Conservation (phyloP, 805 yeast species). For the Saturnispora sekii region DNA sequence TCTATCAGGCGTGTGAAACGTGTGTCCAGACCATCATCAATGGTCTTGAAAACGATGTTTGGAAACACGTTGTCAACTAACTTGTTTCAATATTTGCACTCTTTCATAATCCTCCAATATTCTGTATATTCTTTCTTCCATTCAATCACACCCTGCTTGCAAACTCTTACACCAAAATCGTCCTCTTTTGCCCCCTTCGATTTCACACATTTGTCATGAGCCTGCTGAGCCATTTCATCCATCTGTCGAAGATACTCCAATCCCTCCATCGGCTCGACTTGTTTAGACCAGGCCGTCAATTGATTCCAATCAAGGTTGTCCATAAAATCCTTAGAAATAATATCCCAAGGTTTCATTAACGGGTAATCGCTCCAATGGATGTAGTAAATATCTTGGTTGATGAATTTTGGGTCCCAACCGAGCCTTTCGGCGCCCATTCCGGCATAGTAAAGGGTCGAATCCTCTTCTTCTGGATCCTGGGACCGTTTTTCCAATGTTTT, state of each 20-base stretch:
- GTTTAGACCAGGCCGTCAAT: conserved; percentile 2
- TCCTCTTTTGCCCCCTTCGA: conserved; percentile 14
- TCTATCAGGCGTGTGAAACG: conserved; percentile 38
- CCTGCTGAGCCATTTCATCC: conserved; percentile 9
- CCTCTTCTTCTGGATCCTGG: conserved; percentile 4
- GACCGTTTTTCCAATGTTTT: neutral
- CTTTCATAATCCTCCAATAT: conserved; percentile 7
- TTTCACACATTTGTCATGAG: conserved; percentile 9
- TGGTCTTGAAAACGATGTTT: conserved; percentile 29
- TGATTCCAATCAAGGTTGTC: neutral
- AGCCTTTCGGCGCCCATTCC: conserved; percentile 15
- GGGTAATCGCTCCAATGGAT: conserved; percentile 63
- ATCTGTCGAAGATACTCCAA: neutral
- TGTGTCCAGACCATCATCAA: conserved; percentile 48
- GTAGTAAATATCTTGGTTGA: conserved; percentile 28
- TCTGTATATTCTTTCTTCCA: conserved; percentile 14
- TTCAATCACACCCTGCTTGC: conserved; percentile 10
- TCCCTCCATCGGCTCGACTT: conserved; percentile 3
- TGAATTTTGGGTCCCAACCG: conserved; percentile 29
- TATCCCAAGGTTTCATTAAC: conserved; percentile 55
- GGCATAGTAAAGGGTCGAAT: conserved; percentile 2
- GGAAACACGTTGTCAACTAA: conserved; percentile 9
- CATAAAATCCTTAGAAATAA: conserved; percentile 8
- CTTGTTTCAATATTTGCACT: too few relatives aligned
- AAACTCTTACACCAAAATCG: conserved; percentile 18